Conservation (phyloP, 768 basidiomycete genomes). For the Russula lepida region DNA sequence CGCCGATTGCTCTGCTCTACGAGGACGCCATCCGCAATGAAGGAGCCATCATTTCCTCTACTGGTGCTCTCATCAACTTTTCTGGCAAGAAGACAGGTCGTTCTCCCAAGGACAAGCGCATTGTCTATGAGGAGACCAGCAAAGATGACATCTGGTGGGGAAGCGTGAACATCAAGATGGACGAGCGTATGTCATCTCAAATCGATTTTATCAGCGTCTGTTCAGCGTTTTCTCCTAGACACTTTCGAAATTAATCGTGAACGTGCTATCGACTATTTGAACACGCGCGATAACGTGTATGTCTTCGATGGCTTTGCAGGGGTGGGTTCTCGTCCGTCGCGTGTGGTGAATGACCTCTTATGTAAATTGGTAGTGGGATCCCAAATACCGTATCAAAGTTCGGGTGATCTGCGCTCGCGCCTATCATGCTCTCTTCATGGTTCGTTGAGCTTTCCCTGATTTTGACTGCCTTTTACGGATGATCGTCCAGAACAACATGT, state of each 20-base stretch:
- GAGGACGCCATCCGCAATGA: constrained; percentile 99
- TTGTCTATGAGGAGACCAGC: constrained; percentile 93
- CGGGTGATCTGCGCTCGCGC: constrained; percentile 97
- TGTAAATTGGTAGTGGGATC: constrained; percentile 66
- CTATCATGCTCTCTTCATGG: constrained; percentile 99
- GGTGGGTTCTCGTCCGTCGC: constrained; percentile 33
- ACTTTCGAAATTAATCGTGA: constrained; percentile 99
- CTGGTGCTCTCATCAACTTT: constrained; percentile 98
- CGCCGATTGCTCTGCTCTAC: constrained; percentile 81
- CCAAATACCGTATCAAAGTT: constrained; percentile 99
- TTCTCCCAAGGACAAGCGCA: constrained; percentile 98
- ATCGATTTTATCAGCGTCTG: neutral
- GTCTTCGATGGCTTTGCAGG: constrained; percentile 96
- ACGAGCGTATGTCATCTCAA: constrained; percentile 63
- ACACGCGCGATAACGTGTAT: constrained; percentile 97
- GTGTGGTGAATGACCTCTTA: constrained; percentile 9
- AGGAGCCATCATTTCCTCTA: constrained; percentile 94
- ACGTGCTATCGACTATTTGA: constrained; percentile 97
- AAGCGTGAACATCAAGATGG: constrained; percentile 98
- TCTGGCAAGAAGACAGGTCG: constrained; percentile 99
- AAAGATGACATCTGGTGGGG: constrained; percentile 99
- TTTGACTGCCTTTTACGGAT: constrained; percentile 2
- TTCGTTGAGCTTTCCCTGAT: constrained; percentile 33
- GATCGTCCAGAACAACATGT: constrained; percentile 82
- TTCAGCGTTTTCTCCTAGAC: constrained; percentile 38